These are phyloP conservation scores for Fusarium beomiforme DNA, from an alignment of 2,329 filamentous ascomycete species.

Conservation along the genomic window DNA sequence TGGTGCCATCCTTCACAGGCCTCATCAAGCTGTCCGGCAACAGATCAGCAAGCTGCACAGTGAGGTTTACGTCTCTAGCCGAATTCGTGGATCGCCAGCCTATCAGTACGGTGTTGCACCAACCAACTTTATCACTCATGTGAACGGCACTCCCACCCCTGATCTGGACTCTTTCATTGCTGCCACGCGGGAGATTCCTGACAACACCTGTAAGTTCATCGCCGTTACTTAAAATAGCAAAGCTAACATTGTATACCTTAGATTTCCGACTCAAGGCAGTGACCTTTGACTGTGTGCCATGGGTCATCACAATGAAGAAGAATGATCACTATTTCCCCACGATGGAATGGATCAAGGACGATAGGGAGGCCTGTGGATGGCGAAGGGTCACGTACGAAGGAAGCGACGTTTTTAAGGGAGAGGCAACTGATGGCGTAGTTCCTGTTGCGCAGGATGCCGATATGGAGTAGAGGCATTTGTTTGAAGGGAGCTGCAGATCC, in stretches of 20 bases:
- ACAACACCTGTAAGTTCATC: conserved; percentile 81
- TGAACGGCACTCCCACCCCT: conserved; percentile 87
- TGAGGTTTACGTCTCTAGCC: conserved; percentile 93
- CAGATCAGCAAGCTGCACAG: conserved; percentile 97
- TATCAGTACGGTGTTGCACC: conserved; percentile 93
- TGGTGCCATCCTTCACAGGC: conserved; percentile 90
- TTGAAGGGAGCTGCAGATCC: background rate
- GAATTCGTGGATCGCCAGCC: conserved; percentile 82
- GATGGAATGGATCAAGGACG: conserved; percentile 75
- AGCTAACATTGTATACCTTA: conserved; percentile 46
- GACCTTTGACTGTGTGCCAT: conserved; percentile 97
- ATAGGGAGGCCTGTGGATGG: conserved; percentile 69
- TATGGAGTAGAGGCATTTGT: conserved; percentile 49
- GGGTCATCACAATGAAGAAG: conserved; percentile 99
- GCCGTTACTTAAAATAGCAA: background rate
- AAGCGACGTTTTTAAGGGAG: conserved; percentile 62
- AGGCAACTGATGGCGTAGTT: conserved; percentile 61
- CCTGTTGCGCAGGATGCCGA: conserved; percentile 55
- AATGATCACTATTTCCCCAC: conserved; percentile 94
- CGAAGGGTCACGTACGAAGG: conserved; percentile 70
- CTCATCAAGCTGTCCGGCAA: conserved; percentile 95
- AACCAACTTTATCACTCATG: conserved; percentile 97
- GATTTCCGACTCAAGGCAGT: conserved; percentile 97
- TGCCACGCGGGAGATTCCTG: conserved; percentile 86
- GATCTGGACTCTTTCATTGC: conserved; percentile 83